phyloP scores from a whole-genome alignment of 2,329 filamentous ascomycete genomes.

The Acrocalymma vagum region DNA sequence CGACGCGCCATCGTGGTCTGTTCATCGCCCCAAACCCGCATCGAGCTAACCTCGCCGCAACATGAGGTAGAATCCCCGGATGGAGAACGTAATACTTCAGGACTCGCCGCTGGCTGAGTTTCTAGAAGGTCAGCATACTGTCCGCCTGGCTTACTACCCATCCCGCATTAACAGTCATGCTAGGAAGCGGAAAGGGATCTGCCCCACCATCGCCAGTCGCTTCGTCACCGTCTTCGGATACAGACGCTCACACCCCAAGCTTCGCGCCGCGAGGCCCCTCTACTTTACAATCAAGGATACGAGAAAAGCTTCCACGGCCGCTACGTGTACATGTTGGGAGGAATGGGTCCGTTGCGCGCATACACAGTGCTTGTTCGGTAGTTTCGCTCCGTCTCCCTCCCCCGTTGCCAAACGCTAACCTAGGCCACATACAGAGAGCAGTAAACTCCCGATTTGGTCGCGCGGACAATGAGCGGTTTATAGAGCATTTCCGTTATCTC shows the following conservation, averaged over 20 bases:
- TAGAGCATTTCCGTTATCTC: conserved; percentile 92
- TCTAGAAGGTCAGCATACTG: conserved; percentile 74
- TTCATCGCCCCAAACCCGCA: conserved; percentile 23
- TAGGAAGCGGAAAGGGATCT: conserved; percentile 44
- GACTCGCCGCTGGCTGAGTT: conserved; percentile 89
- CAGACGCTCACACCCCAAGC: conserved; percentile 30
- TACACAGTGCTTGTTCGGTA: conserved; percentile 50
- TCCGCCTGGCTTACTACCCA: neutral
- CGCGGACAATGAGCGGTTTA: conserved; percentile 82
- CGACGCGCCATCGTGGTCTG: too few species aligned
- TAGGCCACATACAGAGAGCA: conserved; percentile 64
- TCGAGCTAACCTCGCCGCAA: conserved; percentile 21
- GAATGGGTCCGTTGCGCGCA: conserved; percentile 46
- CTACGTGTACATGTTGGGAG: conserved; percentile 49
- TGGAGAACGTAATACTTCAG: conserved; percentile 90
- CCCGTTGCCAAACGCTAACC: conserved; percentile 18
- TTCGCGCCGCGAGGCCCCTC: conserved; percentile 62
- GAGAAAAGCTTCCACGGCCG: conserved; percentile 59
- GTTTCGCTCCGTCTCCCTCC: conserved; percentile 11
- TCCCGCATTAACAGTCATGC: conserved; percentile 28
- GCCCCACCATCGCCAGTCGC: conserved; percentile 31
- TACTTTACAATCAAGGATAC: conserved; percentile 57
- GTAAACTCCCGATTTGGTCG: conserved; percentile 77
- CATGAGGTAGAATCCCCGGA: conserved; percentile 51
- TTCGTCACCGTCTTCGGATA: conserved; percentile 19